Conservation (phyloP, 257 asterid genomes). For the Ophiorrhiza pumila region DNA sequence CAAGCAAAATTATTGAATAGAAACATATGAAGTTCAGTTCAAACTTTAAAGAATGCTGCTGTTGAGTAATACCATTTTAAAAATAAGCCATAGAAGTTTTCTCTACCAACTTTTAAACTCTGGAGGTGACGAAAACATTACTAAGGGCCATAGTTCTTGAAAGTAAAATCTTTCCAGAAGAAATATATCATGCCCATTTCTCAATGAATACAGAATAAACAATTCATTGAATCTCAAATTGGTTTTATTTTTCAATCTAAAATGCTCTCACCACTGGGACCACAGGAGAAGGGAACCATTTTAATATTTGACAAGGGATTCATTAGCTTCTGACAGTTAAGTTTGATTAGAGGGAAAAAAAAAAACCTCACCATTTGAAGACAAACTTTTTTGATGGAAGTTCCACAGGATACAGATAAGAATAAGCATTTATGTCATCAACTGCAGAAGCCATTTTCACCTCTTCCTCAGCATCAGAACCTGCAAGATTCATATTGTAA, state of each 20-base stretch:
- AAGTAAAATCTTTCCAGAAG: background rate
- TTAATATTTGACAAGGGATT: background rate
- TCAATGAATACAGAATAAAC: background rate
- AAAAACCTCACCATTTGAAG: conserved; percentile 74
- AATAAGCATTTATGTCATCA: conserved; percentile 85
- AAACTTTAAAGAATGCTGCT: background rate
- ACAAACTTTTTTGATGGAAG: conserved; percentile 56
- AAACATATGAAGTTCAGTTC: background rate
- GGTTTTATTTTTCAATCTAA: background rate
- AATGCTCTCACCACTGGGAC: background rate
- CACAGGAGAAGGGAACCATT: background rate
- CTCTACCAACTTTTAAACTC: background rate
- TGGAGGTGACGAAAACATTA: background rate
- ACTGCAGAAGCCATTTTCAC: conserved; percentile 51
- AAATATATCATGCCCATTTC: background rate
- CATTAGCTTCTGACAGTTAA: background rate
- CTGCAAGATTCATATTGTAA: conserved; percentile 33
- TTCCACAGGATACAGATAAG: conserved; percentile 67
- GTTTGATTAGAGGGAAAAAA: background rate
- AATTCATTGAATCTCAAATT: background rate
- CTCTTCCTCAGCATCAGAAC: conserved; percentile 58
- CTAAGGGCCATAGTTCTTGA: background rate
- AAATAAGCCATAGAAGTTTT: background rate
- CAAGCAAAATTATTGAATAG: background rate
- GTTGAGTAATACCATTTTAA: background rate